Conservation (phyloP, 2,329 filamentous ascomycete species). For the Talaromyces sp. region DNA sequence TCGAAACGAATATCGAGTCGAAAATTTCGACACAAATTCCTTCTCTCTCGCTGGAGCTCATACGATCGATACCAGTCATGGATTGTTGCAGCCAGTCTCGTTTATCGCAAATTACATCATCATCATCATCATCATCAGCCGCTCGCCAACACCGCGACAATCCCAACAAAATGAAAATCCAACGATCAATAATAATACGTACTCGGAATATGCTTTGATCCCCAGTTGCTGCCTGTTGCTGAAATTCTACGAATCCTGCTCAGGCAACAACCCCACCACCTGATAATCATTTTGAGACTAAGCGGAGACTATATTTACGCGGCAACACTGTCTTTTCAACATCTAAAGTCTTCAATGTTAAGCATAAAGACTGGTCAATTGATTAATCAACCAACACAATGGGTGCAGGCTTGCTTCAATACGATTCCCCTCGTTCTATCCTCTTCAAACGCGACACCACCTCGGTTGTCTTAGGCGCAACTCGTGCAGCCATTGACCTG, state of each 20-base stretch:
- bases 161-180: not conserved
- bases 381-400: not conserved
- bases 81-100: not conserved
- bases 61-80: not conserved
- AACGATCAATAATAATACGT: not conserved
- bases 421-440: not conserved
- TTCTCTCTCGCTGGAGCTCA: too few relatives aligned
- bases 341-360: too few relatives aligned
- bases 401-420: not conserved
- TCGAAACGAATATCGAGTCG: too few relatives aligned
- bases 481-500: constrained; percentile 1
- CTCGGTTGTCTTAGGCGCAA: not conserved
- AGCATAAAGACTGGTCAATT: too few relatives aligned
- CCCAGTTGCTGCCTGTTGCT: not conserved
- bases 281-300: not conserved
- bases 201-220: not conserved
- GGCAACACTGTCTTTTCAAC: too few relatives aligned
- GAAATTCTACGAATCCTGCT: not conserved
- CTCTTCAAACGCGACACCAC: not conserved
- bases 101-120: not conserved
- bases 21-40: too few relatives aligned
- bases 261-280: not conserved
- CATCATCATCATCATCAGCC: too few relatives aligned
- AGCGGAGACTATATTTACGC: not conserved
- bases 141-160: not conserved